A percentile compares a stretch with the other conserved stretches of the same genome.
phyloP scores from a whole-genome alignment of 352 stramenopile species.

The Phytophthora vignae region DNA sequence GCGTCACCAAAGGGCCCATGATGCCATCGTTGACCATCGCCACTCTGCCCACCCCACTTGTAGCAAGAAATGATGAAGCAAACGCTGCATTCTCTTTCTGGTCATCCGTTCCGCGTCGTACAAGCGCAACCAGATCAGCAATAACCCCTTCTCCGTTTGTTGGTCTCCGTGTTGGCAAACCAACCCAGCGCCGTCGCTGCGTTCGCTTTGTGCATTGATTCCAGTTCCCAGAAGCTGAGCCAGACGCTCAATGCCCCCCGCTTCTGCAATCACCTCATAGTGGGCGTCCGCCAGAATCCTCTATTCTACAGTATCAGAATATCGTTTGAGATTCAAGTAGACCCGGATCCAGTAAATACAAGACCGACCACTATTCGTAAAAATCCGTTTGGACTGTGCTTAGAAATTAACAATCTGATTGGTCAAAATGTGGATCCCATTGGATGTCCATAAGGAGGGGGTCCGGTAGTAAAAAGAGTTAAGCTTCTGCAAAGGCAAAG shows the following conservation, averaged over 20 bases:
- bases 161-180: background rate
- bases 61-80: slow-evolving; percentile 9
- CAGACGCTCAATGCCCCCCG: background rate
- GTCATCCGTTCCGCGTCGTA: background rate
- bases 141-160: slow-evolving; percentile 1
- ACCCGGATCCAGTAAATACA: too few relatives aligned
- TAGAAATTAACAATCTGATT: too few relatives aligned
- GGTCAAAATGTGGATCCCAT: too few relatives aligned
- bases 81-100: slow-evolving; percentile 10
- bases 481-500: too few relatives aligned
- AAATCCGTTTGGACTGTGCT: too few relatives aligned
- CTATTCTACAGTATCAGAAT: too few relatives aligned
- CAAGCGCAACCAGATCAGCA: background rate
- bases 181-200: background rate
- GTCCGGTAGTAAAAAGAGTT: too few relatives aligned
- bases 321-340: too few relatives aligned
- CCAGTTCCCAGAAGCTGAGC: slow-evolving; percentile 4
- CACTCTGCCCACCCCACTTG: background rate
- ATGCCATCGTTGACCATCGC: background rate
- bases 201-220: background rate
- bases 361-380: too few relatives aligned
- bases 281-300: too few relatives aligned
- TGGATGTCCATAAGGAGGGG: too few relatives aligned
- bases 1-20: slow-evolving; percentile 1
- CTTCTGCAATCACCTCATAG: background rate